These are phyloP conservation scores for Heliamphora exappendiculata DNA, from an alignment of 148 eudicot species.

Conservation along the genomic window DNA sequence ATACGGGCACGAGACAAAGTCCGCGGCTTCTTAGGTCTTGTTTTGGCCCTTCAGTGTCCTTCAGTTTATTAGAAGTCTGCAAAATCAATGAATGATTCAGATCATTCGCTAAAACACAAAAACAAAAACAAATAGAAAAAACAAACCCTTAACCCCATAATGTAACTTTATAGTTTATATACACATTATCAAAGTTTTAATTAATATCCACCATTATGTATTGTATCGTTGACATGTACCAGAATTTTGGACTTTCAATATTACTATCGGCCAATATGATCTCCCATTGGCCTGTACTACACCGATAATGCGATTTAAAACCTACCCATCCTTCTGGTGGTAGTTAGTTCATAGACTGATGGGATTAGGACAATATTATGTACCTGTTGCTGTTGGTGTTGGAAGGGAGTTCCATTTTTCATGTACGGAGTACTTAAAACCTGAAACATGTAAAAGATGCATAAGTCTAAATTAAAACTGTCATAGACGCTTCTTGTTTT, in stretches of 20 bases:
- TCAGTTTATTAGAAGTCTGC: conserved; percentile 27
- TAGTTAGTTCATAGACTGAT: too few species aligned
- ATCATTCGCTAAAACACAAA: background rate
- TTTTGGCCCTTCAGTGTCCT: conserved; percentile 19
- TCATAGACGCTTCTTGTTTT: background rate
- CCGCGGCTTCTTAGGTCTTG: conserved; percentile 67
- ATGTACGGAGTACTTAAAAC: conserved; percentile 63
- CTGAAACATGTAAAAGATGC: conserved; percentile 29
- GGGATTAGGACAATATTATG: background rate
- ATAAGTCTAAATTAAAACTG: too few species aligned
- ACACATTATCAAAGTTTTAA: background rate
- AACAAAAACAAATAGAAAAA: background rate
- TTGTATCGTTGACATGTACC: too few species aligned
- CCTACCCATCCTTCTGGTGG: background rate
- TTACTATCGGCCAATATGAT: too few species aligned
- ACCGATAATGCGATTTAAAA: too few species aligned
- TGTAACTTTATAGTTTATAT: background rate
- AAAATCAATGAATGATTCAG: background rate
- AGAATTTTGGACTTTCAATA: too few species aligned
- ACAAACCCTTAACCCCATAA: background rate
- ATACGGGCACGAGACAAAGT: conserved; percentile 78
- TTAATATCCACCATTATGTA: too few species aligned
- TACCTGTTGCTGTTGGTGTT: conserved; percentile 62
- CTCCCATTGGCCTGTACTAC: too few species aligned
- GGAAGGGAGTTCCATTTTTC: conserved; percentile 57